Evolutionary conservation across 1,284 basidiomycete genomes (phyloP).

Genomic region (Laetiporus sulphureus): DNA sequence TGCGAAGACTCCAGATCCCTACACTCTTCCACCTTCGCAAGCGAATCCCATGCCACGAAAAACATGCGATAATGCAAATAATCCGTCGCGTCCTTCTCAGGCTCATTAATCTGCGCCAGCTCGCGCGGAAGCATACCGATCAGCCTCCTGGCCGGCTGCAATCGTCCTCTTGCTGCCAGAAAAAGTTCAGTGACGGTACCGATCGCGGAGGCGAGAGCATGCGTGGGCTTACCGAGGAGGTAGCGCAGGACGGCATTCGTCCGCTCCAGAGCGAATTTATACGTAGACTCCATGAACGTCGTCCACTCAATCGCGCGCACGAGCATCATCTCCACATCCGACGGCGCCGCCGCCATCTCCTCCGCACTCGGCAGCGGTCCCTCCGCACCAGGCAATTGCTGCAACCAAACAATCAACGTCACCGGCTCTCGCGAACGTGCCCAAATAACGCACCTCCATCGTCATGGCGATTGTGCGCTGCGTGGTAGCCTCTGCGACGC

Average conservation of each 20-base stretch:
- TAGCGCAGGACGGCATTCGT: constrained; percentile 83
- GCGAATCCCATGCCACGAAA: constrained; percentile 61
- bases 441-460: constrained; percentile 50
- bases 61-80: constrained; percentile 71
- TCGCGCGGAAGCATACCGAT: constrained; percentile 62
- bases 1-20: constrained; percentile 45
- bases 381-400: constrained; percentile 49
- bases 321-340: constrained; percentile 59
- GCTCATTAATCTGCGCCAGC: constrained; percentile 49
- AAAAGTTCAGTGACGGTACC: constrained; percentile 7
- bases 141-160: constrained; percentile 63
- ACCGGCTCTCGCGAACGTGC: too few species aligned
- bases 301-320: constrained; percentile 94
- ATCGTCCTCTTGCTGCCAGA: constrained; percentile 59
- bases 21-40: constrained; percentile 51
- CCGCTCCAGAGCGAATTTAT: constrained; percentile 74
- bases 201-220: background rate
- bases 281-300: constrained; percentile 69
- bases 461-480: constrained; percentile 72
- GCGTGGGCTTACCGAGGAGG: constrained; percentile 63
- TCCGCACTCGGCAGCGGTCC: constrained; percentile 61
- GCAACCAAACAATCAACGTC: background rate
- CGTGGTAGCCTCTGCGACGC: constrained; percentile 79
- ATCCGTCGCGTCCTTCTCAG: constrained; percentile 61
- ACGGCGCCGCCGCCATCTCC: constrained; percentile 41